These are phyloP conservation scores for Nicotiana knightiana DNA, from an alignment of 257 asterid species.

Conservation along the genomic window DNA sequence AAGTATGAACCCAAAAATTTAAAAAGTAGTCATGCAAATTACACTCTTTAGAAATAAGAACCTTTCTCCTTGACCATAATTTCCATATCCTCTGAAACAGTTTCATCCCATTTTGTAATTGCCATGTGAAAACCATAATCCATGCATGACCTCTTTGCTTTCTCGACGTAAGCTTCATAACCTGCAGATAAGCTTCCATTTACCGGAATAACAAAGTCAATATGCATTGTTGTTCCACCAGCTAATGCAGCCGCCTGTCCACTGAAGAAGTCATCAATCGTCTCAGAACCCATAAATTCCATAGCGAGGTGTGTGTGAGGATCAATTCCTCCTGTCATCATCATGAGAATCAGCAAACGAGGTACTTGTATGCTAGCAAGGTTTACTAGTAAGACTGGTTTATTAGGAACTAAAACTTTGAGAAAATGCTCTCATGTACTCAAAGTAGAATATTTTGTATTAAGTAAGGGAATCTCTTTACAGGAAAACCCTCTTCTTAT, in stretches of 20 bases:
- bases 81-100: conserved; percentile 82
- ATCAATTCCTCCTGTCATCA: conserved; percentile 85
- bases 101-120: conserved; percentile 91
- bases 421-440: not conserved
- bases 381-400: not conserved
- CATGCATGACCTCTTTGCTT: conserved; percentile 82
- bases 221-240: conserved; percentile 98
- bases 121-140: conserved; percentile 99
- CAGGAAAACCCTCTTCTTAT: not conserved
- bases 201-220: conserved; percentile 89
- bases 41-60: not conserved
- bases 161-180: conserved; percentile 59
- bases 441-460: not conserved
- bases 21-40: not conserved
- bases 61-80: conserved; percentile 93
- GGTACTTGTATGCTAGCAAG: not conserved
- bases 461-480: not conserved
- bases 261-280: conserved; percentile 81
- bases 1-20: not conserved
- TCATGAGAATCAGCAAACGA: not conserved
- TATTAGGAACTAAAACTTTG: not conserved
- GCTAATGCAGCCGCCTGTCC: conserved; percentile 99
- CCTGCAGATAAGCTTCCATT: conserved; percentile 87
- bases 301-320: conserved; percentile 97
- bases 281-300: conserved; percentile 91